Evolutionary conservation across 495 filamentous ascomycete species (phyloP).

Genomic region (Podospora conica): DNA sequence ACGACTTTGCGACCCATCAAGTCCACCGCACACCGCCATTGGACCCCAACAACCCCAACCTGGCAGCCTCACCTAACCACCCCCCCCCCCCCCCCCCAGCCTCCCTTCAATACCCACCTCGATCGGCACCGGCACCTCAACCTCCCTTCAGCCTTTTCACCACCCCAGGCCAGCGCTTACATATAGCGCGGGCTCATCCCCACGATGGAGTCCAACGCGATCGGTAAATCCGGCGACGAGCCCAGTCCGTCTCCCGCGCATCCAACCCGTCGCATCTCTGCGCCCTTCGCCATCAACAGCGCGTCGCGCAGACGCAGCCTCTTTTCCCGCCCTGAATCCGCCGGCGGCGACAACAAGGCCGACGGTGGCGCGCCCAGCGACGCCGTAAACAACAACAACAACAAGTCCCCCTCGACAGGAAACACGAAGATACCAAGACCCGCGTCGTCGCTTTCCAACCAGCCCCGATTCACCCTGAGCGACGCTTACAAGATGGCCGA

Average conservation of each 20-base stretch:
- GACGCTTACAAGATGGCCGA: conserved; percentile 40
- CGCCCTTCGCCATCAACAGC: conserved; percentile 23
- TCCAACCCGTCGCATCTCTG: conserved; percentile 17
- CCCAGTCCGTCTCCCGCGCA: conserved; percentile 5
- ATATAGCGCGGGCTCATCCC: not conserved
- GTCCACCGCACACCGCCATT: not conserved
- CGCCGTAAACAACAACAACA: conserved; percentile 19
- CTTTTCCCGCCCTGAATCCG: conserved; percentile 17
- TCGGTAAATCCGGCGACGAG: conserved; percentile 2
- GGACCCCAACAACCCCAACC: not conserved
- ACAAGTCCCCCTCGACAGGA: conserved; percentile 22
- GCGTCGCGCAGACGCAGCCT: conserved; percentile 19
- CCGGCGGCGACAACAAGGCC: conserved; percentile 17
- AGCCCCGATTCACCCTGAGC: conserved; percentile 32
- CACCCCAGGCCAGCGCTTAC: not conserved
- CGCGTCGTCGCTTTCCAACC: conserved; percentile 20
- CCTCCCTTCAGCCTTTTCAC: not conserved
- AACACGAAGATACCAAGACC: conserved; percentile 38
- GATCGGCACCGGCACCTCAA: not conserved
- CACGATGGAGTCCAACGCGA: conserved; percentile 24
- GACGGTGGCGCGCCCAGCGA: not conserved
- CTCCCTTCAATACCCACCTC: not conserved
- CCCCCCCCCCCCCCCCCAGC: not conserved
- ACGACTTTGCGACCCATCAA: not conserved
- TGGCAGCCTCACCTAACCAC: not conserved